These are phyloP conservation scores for Aristolochia californica DNA, from an alignment of 164 flowering plant genomes.

Conservation along the genomic window DNA sequence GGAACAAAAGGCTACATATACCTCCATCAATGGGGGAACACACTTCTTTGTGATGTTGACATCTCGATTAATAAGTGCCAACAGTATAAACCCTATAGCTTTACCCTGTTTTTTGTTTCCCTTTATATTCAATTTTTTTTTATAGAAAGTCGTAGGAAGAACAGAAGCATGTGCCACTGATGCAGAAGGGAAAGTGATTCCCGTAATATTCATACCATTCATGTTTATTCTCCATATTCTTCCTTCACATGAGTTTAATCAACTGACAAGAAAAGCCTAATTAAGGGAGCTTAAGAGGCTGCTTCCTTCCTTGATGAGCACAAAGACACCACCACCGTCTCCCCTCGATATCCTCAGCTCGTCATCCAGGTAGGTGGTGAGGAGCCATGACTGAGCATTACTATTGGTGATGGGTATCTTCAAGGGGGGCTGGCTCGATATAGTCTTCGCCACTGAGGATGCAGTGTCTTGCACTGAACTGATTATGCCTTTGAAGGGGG, in stretches of 20 bases:
- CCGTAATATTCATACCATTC: too few species aligned
- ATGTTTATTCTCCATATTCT: too few species aligned
- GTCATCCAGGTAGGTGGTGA: slow-evolving; percentile 83
- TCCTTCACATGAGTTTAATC: too few species aligned
- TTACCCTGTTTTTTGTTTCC: too few species aligned
- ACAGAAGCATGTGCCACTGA: too few species aligned
- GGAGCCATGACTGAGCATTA: slow-evolving; percentile 72
- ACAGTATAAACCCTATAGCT: too few species aligned
- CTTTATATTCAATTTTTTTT: too few species aligned
- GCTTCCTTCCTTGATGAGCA: slow-evolving; percentile 81
- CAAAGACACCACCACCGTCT: slow-evolving; percentile 80
- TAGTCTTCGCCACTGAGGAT: slow-evolving; percentile 67
- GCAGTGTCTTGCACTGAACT: slow-evolving; percentile 74
- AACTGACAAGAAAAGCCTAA: too few species aligned
- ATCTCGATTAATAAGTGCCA: background rate
- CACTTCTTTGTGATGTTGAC: too few species aligned
- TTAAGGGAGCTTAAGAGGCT: slow-evolving; percentile 23
- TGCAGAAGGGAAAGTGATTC: too few species aligned
- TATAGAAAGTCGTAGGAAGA: too few species aligned
- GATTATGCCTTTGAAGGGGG: slow-evolving; percentile 65
- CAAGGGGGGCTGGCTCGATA: slow-evolving; percentile 75
- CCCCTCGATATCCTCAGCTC: slow-evolving; percentile 85
- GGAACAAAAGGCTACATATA: background rate
- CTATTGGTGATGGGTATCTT: slow-evolving; percentile 51
- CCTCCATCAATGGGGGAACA: background rate